Percentiles rank a stretch among this genome's conserved stretches.
phyloP scores from a whole-genome alignment of 352 stramenopile species.

The Pythium utonaiense region DNA sequence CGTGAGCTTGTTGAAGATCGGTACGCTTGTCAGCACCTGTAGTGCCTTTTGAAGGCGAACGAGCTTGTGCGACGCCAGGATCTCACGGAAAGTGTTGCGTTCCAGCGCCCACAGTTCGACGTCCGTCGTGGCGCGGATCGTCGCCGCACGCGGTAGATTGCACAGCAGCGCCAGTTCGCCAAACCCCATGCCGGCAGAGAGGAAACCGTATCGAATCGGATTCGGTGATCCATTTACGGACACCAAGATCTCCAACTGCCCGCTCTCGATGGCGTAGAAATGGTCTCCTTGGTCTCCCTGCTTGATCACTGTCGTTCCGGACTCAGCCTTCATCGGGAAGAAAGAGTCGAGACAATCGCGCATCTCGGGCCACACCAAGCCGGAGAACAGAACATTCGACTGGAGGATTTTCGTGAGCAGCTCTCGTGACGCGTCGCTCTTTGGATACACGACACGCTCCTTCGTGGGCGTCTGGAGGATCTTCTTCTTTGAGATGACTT shows the following conservation, averaged over 20 bases:
- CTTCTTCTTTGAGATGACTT: conserved; percentile 71
- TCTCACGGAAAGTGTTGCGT: conserved; percentile 71
- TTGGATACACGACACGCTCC: conserved; percentile 58
- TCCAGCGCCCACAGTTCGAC: conserved; percentile 71
- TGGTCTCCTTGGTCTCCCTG: conserved; percentile 76
- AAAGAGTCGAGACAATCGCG: conserved; percentile 74
- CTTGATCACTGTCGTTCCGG: conserved; percentile 50
- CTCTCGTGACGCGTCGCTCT: conserved; percentile 49
- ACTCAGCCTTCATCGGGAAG: conserved; percentile 44
- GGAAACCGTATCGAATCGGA: conserved; percentile 66
- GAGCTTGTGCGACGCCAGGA: conserved; percentile 69
- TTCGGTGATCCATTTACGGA: conserved; percentile 39
- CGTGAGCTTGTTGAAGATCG: conserved; percentile 70
- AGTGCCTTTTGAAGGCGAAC: conserved; percentile 57
- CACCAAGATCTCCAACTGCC: conserved; percentile 71
- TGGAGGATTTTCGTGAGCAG: conserved; percentile 61
- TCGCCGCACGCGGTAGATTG: conserved; percentile 94
- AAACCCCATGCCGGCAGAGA: conserved; percentile 80
- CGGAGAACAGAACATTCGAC: conserved; percentile 75
- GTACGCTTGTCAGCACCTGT: conserved; percentile 45
- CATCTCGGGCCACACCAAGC: conserved; percentile 49
- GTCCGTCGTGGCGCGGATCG: conserved; percentile 68
- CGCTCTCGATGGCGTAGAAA: conserved; percentile 67
- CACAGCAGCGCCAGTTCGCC: conserved; percentile 97
- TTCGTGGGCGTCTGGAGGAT: conserved; percentile 40